These are phyloP conservation scores for Iberis pinnata DNA, from an alignment of 345 rosid genomes.

Conservation along the genomic window DNA sequence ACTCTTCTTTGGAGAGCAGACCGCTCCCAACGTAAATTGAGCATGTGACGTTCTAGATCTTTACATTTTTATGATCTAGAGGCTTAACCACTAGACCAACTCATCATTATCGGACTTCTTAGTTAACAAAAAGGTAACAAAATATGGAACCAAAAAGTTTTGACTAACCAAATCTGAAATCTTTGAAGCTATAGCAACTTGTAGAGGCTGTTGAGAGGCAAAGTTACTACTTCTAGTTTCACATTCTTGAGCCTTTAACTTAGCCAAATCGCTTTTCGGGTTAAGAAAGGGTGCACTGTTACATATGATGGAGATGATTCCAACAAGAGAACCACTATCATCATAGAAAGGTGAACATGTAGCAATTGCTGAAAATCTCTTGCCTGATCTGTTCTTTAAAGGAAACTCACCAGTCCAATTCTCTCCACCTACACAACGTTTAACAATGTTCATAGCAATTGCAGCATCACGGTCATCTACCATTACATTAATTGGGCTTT, in stretches of 20 bases:
- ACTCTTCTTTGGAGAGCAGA: too few species aligned
- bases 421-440: conserved; percentile 56
- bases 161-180: conserved; percentile 80
- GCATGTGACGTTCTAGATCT: too few species aligned
- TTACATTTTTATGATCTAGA: too few species aligned
- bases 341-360: conserved; percentile 75
- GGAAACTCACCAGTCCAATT: conserved; percentile 93
- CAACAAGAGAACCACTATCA: conserved; percentile 63
- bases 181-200: conserved; percentile 78
- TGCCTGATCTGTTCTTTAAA: conserved; percentile 63
- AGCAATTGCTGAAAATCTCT: conserved; percentile 49
- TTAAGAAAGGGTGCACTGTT: conserved; percentile 51
- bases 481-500: conserved; percentile 59
- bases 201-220: conserved; percentile 77
- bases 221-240: conserved; percentile 46
- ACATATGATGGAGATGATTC: conserved; percentile 66
- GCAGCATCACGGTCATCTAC: conserved; percentile 52
- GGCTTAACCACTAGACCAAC: too few species aligned
- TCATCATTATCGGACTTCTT: too few species aligned
- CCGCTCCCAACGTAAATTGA: too few species aligned
- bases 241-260: conserved; percentile 35
- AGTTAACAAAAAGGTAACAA: too few species aligned
- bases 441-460: conserved; percentile 45
- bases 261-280: conserved; percentile 27
- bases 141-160: too few species aligned